Conservation (phyloP, 805 yeast species). For the Candida xiaguanensis region DNA sequence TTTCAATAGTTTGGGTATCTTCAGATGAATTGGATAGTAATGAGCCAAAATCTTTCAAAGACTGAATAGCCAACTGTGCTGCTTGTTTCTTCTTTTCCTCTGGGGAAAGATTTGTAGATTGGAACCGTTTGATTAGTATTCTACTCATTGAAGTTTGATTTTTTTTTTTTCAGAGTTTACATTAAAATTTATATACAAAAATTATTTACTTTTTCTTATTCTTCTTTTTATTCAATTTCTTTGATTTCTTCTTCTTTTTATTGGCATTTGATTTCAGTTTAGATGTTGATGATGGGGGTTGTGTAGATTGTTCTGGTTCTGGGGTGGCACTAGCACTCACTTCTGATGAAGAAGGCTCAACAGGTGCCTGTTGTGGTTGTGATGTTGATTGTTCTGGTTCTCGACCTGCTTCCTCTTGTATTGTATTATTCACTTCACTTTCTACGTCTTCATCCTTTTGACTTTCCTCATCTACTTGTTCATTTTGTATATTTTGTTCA, state of each 20-base stretch:
- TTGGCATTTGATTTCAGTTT: conserved; percentile 3
- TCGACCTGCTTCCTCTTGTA: not conserved
- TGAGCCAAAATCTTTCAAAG: conserved; percentile 37
- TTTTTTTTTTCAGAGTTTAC: not conserved
- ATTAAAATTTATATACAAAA: conserved; percentile 1
- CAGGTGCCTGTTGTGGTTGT: not conserved
- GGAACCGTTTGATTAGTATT: not conserved
- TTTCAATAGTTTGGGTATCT: conserved; percentile 45
- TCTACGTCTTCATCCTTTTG: conserved; percentile 2
- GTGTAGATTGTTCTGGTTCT: not conserved
- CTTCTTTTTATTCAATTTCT: conserved; percentile 11
- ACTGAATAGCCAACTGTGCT: conserved; percentile 35
- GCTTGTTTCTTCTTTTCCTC: conserved; percentile 27
- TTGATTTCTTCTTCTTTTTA: conserved; percentile 13
- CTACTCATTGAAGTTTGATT: not conserved
- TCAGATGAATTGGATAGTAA: conserved; percentile 35
- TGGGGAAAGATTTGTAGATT: conserved; percentile 10
- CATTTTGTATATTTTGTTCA: conserved; percentile 19
- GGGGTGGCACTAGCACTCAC: not conserved
- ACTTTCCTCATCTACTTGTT: conserved; percentile 1
- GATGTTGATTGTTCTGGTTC: not conserved
- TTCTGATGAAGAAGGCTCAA: not conserved
- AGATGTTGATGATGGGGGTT: not conserved
- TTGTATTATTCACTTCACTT: not conserved
- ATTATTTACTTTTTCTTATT: conserved; percentile 10